Evolutionary conservation across 331 rosid species (phyloP).

Genomic region (Pyrus hybrid): DNA sequence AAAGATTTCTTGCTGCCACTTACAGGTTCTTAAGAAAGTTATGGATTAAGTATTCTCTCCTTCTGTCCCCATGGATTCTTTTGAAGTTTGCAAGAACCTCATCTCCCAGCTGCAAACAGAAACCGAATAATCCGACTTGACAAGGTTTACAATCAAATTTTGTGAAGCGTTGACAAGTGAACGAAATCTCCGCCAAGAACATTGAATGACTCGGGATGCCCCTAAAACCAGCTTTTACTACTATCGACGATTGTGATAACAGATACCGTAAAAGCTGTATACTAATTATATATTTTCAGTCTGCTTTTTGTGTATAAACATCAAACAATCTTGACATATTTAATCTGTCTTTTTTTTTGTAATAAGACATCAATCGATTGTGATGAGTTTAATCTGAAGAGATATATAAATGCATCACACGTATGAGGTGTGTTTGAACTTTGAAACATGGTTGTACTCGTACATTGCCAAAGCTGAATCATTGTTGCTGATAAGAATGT

Average conservation of each 20-base stretch:
- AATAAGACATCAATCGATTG: not conserved
- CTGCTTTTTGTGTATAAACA: not conserved
- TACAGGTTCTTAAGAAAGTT: not conserved
- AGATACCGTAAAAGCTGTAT: not conserved
- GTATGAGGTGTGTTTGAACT: not conserved
- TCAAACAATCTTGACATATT: not conserved
- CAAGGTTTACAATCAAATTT: not conserved
- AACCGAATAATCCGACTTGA: not conserved
- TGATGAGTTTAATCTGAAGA: not conserved
- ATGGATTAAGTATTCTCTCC: not conserved
- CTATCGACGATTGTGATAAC: not conserved
- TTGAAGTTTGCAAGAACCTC: not conserved
- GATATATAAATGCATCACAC: not conserved
- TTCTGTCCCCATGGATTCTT: not conserved
- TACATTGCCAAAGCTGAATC: not conserved
- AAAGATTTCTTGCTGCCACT: not conserved
- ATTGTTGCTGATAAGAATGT: not conserved
- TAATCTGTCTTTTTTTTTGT: not conserved
- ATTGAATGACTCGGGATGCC: not conserved
- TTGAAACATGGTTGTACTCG: not conserved
- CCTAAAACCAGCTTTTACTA: not conserved
- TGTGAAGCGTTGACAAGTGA: not conserved
- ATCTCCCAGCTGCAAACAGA: conserved; percentile 11
- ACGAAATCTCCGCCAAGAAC: not conserved
- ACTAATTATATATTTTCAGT: not conserved